phyloP scores from a whole-genome alignment of 306 rosid species.

The Psophocarpus tetragonolobus region DNA sequence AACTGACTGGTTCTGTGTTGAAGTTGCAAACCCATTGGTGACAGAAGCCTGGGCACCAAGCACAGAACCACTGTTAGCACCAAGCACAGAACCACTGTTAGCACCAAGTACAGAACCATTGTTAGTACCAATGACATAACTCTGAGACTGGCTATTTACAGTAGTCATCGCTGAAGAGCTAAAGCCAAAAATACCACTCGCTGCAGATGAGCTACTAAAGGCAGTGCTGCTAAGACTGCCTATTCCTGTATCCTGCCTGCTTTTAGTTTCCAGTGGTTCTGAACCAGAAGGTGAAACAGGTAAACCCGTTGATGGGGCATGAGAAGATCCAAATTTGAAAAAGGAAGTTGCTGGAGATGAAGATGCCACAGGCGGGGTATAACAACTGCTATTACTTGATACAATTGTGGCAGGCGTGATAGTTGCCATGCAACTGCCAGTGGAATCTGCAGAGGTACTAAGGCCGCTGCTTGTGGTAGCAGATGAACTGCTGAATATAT shows the following conservation, averaged over 20 bases:
- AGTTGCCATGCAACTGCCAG: constrained; percentile 37
- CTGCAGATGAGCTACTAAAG: constrained; percentile 48
- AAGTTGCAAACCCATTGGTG: constrained; percentile 48
- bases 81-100: constrained; percentile 33
- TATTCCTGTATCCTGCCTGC: constrained; percentile 46
- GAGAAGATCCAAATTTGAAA: constrained; percentile 50
- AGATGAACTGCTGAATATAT: constrained; percentile 37
- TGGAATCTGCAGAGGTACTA: constrained; percentile 16
- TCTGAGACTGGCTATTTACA: constrained; percentile 46
- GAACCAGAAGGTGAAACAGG: constrained; percentile 39
- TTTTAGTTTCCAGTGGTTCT: constrained; percentile 43
- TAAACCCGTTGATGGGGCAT: constrained; percentile 34
- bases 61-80: constrained; percentile 36
- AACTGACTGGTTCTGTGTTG: constrained; percentile 52
- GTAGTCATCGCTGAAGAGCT: constrained; percentile 55
- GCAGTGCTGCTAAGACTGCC: constrained; percentile 45
- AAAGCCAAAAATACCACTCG: constrained; percentile 52
- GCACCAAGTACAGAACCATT: too few species aligned
- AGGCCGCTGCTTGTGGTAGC: constrained; percentile 19
- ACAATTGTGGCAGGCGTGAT: constrained; percentile 34
- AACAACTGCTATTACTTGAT: constrained; percentile 31
- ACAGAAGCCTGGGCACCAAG: constrained; percentile 43
- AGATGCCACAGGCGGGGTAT: constrained; percentile 37
- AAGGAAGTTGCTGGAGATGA: constrained; percentile 45
- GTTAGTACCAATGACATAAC: constrained; percentile 33